Conservation (phyloP, 371 early-diverging fungal genomes). For the Actinomortierella wolfii region DNA sequence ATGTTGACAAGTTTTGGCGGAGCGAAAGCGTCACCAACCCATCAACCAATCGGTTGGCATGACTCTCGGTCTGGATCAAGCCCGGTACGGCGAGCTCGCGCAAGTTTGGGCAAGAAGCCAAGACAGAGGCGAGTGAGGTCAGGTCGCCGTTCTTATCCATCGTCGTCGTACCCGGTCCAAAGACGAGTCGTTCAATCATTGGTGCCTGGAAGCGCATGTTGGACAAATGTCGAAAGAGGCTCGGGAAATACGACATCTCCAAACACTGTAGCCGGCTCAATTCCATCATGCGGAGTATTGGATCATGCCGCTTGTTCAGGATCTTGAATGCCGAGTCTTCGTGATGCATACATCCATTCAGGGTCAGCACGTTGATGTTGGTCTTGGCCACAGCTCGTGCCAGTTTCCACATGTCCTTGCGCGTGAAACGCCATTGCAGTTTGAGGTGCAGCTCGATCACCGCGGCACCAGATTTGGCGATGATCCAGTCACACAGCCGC, state of each 20-base stretch:
- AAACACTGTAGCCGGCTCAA: constrained; percentile 30
- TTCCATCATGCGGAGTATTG: constrained; percentile 22
- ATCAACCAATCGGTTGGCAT: too few species aligned
- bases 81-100: constrained; percentile 32
- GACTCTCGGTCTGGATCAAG: constrained; percentile 1
- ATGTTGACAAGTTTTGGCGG: constrained; percentile 6
- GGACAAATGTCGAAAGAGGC: constrained; percentile 24
- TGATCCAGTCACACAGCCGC: constrained; percentile 37
- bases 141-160: constrained; percentile 11
- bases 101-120: constrained; percentile 24
- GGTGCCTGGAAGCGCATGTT: constrained; percentile 21
- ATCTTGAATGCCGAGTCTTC: constrained; percentile 28
- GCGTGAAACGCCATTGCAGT: constrained; percentile 35
- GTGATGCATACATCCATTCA: constrained; percentile 25
- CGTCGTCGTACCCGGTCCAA: constrained; percentile 25
- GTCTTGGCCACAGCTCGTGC: constrained; percentile 26
- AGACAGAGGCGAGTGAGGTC: constrained; percentile 12
- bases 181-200: constrained; percentile 20
- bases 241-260: constrained; percentile 24
- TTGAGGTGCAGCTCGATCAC: constrained; percentile 38
- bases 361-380: constrained; percentile 27
- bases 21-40: too few species aligned
- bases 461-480: constrained; percentile 32
- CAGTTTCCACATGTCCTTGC: constrained; percentile 33
- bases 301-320: constrained; percentile 38